Evolutionary conservation across 192 early-diverging fungal species (phyloP), one percentile per base, ranked within the genome.

Genomic region (Jimgerdemannia flammicorona): DNA sequence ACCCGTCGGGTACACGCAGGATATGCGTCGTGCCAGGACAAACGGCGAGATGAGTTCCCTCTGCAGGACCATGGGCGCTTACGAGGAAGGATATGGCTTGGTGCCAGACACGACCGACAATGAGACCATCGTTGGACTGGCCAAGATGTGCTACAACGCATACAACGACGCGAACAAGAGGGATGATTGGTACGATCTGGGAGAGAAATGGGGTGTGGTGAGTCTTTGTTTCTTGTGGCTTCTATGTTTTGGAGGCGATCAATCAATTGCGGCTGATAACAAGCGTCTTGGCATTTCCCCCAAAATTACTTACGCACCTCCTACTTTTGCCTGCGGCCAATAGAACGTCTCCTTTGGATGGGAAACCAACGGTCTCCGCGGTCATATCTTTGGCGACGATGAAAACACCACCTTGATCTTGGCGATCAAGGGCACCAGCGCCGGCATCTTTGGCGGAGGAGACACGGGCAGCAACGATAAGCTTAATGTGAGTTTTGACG

Each of bases 371-470:
- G 89, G 89, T 11, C 70, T 93, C 19, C 87, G 94, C 18, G 94
- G 94, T 4, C 93, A 94, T 75, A 86, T 94, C 66, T 97, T 88
- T 86, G 86, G 81, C 40, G 90, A 92, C 76, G 80, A 78, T 17
- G 74, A 78, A 63, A 81, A 91, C 70, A 86, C 86, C 11, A 83
- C 89, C 0, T 77, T 95, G 54, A 88, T 97, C 69, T 87, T 99
- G 71, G 88, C 92, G 19, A 84, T 98, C 71, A 99, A 99, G 81
- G 97, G 97, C 43, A 93, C 94, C 43, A 92, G 85, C 59, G 89
- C 88, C 49, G 85, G 84, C 18, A 82, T 92, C 44, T 88, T 91
- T 72, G 76, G 85, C n/a, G 86, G 88, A 67, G 87, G 87, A 42
- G 89, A 85, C n/a, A 95, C 94, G 4, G 86, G 88, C 6, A 83